These are phyloP conservation scores for Globisporangium canariense DNA, from an alignment of 352 stramenopile species.

Conservation along the genomic window DNA sequence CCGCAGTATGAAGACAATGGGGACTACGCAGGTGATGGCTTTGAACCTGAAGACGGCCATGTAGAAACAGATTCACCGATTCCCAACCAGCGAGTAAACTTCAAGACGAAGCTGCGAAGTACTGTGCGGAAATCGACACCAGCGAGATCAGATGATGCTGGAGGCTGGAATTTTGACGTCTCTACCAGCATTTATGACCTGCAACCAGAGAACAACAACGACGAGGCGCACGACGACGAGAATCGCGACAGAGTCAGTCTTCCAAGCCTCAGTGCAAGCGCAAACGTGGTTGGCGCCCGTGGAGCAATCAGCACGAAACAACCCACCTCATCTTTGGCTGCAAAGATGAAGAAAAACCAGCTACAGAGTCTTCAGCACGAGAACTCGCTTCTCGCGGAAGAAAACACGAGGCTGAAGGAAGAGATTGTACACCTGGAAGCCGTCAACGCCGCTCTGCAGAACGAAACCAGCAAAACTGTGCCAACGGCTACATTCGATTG, in stretches of 20 bases:
- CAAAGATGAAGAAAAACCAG: conserved; percentile 44
- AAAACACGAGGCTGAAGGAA: conserved; percentile 40
- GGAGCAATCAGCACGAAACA: conserved; percentile 17
- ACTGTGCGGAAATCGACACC: conserved; percentile 6
- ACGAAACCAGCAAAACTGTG: conserved; percentile 19
- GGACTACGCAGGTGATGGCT: conserved; percentile 13
- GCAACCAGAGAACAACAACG: conserved; percentile 15
- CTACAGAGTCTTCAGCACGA: conserved; percentile 41
- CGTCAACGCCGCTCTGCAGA: conserved; percentile 33
- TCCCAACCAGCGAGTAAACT: not conserved
- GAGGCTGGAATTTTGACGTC: conserved; percentile 37
- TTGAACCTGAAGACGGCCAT: conserved; percentile 9
- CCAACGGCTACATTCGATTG: conserved; percentile 21
- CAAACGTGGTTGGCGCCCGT: conserved; percentile 28
- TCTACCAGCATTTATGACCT: conserved; percentile 12
- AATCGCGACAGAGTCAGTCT: not conserved
- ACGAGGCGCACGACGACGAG: conserved; percentile 5
- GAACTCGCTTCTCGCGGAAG: conserved; percentile 27
- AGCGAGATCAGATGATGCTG: not conserved
- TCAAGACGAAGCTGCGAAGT: conserved; percentile 8
- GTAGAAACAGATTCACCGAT: not conserved
- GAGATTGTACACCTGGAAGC: conserved; percentile 50
- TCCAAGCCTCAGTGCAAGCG: not conserved
- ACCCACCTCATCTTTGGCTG: conserved; percentile 23
- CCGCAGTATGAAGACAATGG: conserved; percentile 13